A percentile compares a stretch with the other conserved stretches of the same genome.
phyloP scores from a whole-genome alignment of 345 rosid genomes.

The Murraya koenigii region DNA sequence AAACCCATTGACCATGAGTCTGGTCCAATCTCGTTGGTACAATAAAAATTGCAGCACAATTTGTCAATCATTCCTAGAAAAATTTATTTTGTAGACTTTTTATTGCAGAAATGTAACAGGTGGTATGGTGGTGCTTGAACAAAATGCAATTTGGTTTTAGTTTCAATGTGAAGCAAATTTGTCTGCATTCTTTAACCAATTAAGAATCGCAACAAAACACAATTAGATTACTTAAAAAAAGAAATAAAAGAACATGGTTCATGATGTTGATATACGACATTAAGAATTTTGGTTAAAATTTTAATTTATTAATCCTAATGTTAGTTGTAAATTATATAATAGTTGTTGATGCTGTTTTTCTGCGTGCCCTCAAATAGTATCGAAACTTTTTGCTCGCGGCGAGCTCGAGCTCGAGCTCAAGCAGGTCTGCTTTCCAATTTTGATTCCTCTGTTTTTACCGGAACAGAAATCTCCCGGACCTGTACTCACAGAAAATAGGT shows the following conservation, averaged over 20 bases:
- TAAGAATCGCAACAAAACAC: background rate
- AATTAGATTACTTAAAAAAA: too few species aligned
- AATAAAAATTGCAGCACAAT: constrained; percentile 6
- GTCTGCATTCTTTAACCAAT: constrained; percentile 8
- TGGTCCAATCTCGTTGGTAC: constrained; percentile 18
- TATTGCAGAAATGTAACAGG: background rate
- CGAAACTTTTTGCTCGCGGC: too few species aligned
- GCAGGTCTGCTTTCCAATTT: too few species aligned
- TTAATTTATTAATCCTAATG: constrained; percentile 22
- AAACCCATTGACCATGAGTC: background rate
- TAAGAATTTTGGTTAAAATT: constrained; percentile 27
- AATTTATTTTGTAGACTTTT: background rate
- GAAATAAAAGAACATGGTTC: background rate
- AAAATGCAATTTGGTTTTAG: background rate
- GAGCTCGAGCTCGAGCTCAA: too few species aligned
- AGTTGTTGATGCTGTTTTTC: too few species aligned
- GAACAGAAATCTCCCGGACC: too few species aligned
- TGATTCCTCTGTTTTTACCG: too few species aligned
- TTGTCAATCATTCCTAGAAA: constrained; percentile 7
- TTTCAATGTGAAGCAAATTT: constrained; percentile 35
- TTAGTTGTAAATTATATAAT: background rate
- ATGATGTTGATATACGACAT: background rate
- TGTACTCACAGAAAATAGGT: too few species aligned
- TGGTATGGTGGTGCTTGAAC: background rate
- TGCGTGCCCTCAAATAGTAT: too few species aligned